These are phyloP conservation scores for Didymella segeticola DNA, from an alignment of 2,329 filamentous ascomycete genomes.

Conservation along the genomic window DNA sequence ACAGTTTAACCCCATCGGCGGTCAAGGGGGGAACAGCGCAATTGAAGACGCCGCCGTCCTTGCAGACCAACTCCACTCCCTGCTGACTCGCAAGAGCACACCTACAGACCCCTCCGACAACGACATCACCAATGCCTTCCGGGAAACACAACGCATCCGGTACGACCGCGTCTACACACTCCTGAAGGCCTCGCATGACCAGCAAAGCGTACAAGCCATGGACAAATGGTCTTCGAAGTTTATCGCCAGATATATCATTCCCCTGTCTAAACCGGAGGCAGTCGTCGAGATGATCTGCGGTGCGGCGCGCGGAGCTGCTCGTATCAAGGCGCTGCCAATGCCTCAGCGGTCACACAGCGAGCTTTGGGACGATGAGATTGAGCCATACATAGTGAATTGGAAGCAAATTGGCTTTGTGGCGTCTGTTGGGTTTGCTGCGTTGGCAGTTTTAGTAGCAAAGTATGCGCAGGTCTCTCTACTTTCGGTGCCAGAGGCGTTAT, in stretches of 20 bases:
- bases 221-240: background rate
- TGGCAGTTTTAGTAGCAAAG: background rate
- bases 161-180: background rate
- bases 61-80: slow-evolving; percentile 37
- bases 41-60: slow-evolving; percentile 51
- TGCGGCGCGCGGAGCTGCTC: background rate
- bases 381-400: background rate
- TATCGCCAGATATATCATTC: background rate
- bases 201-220: background rate
- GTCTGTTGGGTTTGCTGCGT: background rate
- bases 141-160: slow-evolving; percentile 1
- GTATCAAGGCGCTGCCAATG: background rate
- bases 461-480: background rate
- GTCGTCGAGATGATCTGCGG: background rate
- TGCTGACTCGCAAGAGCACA: background rate
- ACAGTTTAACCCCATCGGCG: slow-evolving; percentile 25
- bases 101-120: background rate
- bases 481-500: background rate
- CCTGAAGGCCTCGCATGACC: background rate
- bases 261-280: background rate
- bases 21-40: slow-evolving; percentile 53
- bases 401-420: background rate
- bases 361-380: background rate
- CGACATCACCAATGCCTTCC: background rate
- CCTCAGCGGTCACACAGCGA: background rate